These are phyloP conservation scores for Pleurotus tuoliensis DNA, from an alignment of 768 basidiomycete species.

Conservation along the genomic window DNA sequence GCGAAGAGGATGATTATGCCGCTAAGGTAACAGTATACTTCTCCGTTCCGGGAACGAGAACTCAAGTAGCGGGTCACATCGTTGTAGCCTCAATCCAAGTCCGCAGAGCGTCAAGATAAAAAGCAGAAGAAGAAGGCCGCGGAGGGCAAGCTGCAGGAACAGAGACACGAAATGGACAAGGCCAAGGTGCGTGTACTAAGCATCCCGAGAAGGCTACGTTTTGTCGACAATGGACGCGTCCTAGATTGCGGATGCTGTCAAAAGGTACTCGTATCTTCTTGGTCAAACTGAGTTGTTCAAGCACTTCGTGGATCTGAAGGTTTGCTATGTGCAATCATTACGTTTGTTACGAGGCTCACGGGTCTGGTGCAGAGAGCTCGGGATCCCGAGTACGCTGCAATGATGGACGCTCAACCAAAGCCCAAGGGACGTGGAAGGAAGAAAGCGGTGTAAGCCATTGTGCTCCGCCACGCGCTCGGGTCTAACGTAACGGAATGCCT, in stretches of 20 bases:
- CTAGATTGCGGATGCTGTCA: slow-evolving; percentile 89
- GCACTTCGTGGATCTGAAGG: slow-evolving; percentile 97
- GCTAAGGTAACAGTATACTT: slow-evolving; percentile 10
- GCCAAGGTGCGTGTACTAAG: slow-evolving; percentile 55
- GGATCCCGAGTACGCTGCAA: slow-evolving; percentile 88
- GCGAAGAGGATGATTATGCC: slow-evolving; percentile 41
- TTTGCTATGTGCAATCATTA: slow-evolving; percentile 21
- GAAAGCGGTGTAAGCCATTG: slow-evolving; percentile 59
- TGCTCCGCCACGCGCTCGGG: background rate
- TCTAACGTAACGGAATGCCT: background rate
- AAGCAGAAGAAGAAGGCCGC: slow-evolving; percentile 58
- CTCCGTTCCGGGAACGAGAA: background rate
- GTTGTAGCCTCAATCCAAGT: slow-evolving; percentile 19
- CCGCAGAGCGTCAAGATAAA: slow-evolving; percentile 31
- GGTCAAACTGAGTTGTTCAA: slow-evolving; percentile 98
- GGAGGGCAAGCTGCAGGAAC: slow-evolving; percentile 64
- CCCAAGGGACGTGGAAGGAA: slow-evolving; percentile 83
- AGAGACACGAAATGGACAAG: slow-evolving; percentile 84
- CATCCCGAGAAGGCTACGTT: background rate
- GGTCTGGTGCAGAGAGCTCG: slow-evolving; percentile 59
- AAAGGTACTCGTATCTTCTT: slow-evolving; percentile 94
- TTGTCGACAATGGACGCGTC: slow-evolving; percentile 7
- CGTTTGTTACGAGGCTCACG: background rate
- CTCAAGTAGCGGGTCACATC: background rate
- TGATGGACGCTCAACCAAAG: slow-evolving; percentile 85